Base-by-base conservation (phyloP, 805 yeast species). In the Pichia heedii region DNA sequence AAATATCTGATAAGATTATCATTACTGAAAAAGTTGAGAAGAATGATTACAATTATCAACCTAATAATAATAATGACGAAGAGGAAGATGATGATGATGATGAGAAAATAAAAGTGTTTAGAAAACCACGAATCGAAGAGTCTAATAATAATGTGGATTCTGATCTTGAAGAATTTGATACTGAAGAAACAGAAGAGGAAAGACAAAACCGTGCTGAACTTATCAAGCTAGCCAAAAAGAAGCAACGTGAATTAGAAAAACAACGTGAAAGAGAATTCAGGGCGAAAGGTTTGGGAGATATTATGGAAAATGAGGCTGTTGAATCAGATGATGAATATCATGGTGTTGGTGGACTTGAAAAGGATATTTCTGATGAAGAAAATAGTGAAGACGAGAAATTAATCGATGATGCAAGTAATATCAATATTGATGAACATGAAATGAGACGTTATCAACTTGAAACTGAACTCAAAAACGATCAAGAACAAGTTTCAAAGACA, bases 251-350 rank as follows among this genome's bases (percentile, higher is more conserved):
- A 8, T 48, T 51, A 18, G 50, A 59, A 30, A 49, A 50, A 37
- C 52, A 57, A 39, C 62, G 74, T 41, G 72, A 64, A 44, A 53
- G 65, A 48, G 84, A 77, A 48, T 61, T 81, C 67, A 82, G 74
- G 48, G 65, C 72, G 24, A 69, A 64, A 45, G 89, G 89, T 3
- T 51, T 79, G 18, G 70, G 70, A 42, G 68, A 74, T 22, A 71
- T 85, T 42, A 68, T 84, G 57, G 90, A 85, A 54, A 80, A 82
- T 39, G 93, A 84, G 66, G 95, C 95, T 36, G 88, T 76, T 52
- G 95, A 85, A 65, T 83, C 93, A 32, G 94, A 85, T 47, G 95
- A 85, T 67, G 95, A 85, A 65, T 85, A 87, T 84, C 74, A 74
- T 40, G 94, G 93, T 4, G 54, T 82, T 39, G 93, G 90, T 50